Conservation (phyloP, 2,329 filamentous ascomycete species). For the Scedosporium minutisporum region DNA sequence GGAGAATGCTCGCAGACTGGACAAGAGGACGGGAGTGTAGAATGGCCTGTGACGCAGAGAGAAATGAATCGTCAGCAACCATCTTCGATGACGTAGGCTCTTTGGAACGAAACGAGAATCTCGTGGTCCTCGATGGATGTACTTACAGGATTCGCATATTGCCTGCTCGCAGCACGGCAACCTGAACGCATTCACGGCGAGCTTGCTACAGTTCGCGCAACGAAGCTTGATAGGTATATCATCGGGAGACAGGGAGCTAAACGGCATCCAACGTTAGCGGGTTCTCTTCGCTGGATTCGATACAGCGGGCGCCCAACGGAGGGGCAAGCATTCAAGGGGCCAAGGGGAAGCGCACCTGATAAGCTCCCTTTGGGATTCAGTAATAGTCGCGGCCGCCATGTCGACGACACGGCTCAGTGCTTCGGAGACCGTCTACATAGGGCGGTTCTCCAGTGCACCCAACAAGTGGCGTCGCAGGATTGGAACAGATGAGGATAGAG, state of each 20-base stretch:
- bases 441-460: neutral
- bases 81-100: neutral
- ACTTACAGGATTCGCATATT: conserved; percentile 81
- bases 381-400: conserved; percentile 20
- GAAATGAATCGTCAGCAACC: neutral
- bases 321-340: neutral
- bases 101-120: neutral
- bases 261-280: neutral
- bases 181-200: conserved; percentile 84
- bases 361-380: conserved; percentile 47
- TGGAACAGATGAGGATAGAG: neutral
- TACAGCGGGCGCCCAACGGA: too few relatives aligned
- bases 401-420: conserved; percentile 4
- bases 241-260: conserved; percentile 65
- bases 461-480: neutral
- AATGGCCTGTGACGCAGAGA: conserved; percentile 50
- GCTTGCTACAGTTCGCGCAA: conserved; percentile 85
- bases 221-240: conserved; percentile 94
- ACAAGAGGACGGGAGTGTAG: conserved; percentile 66
- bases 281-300: conserved; percentile 5
- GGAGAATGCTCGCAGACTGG: conserved; percentile 91
- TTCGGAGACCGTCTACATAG: neutral
- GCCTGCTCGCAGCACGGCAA: conserved; percentile 91
- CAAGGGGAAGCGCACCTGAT: conserved; percentile 35
- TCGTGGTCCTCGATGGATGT: neutral